Conservation (phyloP, 2,329 filamentous ascomycete genomes). For the Monilinia vaccinii-corymbosi region DNA sequence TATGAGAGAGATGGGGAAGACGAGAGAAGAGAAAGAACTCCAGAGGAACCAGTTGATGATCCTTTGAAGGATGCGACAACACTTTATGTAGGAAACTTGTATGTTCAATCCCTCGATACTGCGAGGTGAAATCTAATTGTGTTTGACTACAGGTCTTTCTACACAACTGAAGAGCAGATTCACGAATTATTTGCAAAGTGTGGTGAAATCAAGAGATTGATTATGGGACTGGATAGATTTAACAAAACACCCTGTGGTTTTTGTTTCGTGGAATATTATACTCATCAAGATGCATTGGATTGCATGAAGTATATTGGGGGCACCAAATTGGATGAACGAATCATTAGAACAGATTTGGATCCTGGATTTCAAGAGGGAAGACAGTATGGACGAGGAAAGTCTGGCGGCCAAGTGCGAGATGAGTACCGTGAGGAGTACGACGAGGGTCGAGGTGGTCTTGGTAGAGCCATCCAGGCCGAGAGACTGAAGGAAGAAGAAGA, state of each 20-base stretch:
- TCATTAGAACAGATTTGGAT: conserved; percentile 91
- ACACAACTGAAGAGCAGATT: conserved; percentile 98
- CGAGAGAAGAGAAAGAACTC: conserved; percentile 36
- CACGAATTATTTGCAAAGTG: conserved; percentile 95
- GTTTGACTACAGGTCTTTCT: conserved; percentile 61
- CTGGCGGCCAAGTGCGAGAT: conserved; percentile 91
- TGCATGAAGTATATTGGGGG: conserved; percentile 98
- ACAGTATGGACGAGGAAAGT: conserved; percentile 93
- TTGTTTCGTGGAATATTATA: conserved; percentile 99
- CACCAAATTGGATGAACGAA: conserved; percentile 93
- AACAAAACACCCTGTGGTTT: conserved; percentile 98
- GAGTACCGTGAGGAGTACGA: conserved; percentile 98
- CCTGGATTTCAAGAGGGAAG: conserved; percentile 93
- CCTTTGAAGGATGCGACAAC: conserved; percentile 82
- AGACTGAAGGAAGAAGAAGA: conserved; percentile 48
- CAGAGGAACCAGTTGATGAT: conserved; percentile 55
- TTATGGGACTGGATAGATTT: conserved; percentile 96
- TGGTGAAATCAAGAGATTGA: conserved; percentile 93
- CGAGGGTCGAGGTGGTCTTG: conserved; percentile 83
- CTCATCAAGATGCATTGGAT: conserved; percentile 90
- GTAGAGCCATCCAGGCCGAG: conserved; percentile 65
- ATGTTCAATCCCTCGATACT: conserved; percentile 30
- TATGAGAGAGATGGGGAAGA: conserved; percentile 50
- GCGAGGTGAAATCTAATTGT: background rate
- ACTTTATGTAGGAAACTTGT: conserved; percentile 96